Conservation (phyloP, 306 rosid species). For the Sicyos edulis region DNA sequence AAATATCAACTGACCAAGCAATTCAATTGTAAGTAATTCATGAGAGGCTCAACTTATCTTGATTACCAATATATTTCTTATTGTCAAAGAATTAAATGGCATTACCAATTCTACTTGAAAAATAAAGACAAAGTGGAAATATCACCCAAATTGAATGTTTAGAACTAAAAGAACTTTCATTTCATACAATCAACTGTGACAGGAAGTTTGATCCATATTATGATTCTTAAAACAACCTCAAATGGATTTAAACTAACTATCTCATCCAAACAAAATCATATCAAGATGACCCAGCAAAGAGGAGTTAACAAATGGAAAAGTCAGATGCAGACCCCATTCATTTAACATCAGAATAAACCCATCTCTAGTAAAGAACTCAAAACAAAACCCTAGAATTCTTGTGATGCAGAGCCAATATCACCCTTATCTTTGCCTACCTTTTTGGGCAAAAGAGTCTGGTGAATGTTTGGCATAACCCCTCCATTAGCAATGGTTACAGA, state of each 20-base stretch:
- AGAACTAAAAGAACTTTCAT: no score
- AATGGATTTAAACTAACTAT: background rate
- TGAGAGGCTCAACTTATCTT: no score
- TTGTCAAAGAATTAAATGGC: no score
- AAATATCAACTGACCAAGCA: no score
- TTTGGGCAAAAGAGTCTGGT: conserved; percentile 13
- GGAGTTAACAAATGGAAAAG: background rate
- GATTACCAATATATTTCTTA: no score
- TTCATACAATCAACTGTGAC: background rate
- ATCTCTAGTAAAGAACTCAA: background rate
- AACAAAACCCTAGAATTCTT: background rate
- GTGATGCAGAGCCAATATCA: conserved; percentile 13
- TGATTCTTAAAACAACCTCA: background rate
- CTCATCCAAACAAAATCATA: background rate
- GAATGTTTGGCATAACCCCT: conserved; percentile 17
- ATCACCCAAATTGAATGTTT: no score
- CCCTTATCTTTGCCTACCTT: conserved; percentile 15
- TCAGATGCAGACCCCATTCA: background rate
- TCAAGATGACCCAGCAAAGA: background rate
- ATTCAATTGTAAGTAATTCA: no score
- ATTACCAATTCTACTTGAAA: no score
- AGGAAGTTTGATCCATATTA: background rate
- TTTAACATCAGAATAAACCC: background rate
- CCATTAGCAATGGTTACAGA: conserved; percentile 18
- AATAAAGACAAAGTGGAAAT: no score